phyloP scores from a whole-genome alignment of 1,139 yeast species.

The Geotrichum europaeum region DNA sequence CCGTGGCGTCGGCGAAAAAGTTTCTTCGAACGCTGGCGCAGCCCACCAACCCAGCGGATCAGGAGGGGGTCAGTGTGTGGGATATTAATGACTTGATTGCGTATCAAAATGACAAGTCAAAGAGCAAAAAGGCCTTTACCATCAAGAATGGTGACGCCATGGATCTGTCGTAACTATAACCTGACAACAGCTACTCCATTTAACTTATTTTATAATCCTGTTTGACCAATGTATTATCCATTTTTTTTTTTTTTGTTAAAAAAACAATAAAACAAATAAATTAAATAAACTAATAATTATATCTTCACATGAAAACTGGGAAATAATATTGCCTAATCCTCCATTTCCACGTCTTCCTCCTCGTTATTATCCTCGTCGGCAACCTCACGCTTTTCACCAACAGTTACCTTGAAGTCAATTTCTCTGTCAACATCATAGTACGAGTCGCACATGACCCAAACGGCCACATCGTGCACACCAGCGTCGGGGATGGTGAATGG shows the following conservation, averaged over 20 bases:
- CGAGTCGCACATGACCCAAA: constrained; percentile 90
- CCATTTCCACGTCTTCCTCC: constrained; percentile 9
- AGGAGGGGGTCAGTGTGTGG: constrained; percentile 95
- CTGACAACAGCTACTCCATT: not conserved
- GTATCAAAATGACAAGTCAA: constrained; percentile 41
- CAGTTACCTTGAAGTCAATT: constrained; percentile 47
- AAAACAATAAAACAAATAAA: not conserved
- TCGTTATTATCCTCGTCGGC: constrained; percentile 28
- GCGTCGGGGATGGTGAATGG: constrained; percentile 53
- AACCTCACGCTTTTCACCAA: constrained; percentile 35
- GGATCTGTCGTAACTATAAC: constrained; percentile 3
- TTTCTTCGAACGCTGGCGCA: constrained; percentile 91
- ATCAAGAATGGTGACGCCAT: not conserved
- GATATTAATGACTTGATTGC: constrained; percentile 59
- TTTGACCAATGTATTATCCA: not conserved
- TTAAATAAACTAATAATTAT: not conserved
- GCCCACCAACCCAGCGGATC: constrained; percentile 84
- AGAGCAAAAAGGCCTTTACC: constrained; percentile 7
- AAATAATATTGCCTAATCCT: not conserved
- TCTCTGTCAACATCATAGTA: constrained; percentile 90
- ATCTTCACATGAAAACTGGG: not conserved
- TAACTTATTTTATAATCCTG: not conserved
- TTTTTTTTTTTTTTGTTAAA: not conserved
- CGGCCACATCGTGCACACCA: constrained; percentile 56
- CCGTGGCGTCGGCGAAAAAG: constrained; percentile 87